Percentiles rank a stretch among this genome's conserved stretches.
Conservation (phyloP, 768 basidiomycete species). For the Phlegmacium glaucopus region DNA sequence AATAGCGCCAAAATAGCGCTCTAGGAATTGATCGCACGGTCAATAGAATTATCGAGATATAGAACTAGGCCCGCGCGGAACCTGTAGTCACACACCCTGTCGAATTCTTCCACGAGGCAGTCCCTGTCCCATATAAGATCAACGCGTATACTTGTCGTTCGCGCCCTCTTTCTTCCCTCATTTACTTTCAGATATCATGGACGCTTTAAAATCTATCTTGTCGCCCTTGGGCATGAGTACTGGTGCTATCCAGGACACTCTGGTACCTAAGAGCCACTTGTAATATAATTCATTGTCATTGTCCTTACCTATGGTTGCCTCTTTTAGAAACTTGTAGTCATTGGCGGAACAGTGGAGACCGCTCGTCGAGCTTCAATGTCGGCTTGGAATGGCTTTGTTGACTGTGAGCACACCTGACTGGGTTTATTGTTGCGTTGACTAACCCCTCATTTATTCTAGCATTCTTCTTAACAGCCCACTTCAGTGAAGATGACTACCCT, state of each 20-base stretch:
- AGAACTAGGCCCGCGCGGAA: conserved; percentile 19
- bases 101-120: conserved; percentile 39
- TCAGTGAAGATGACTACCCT: conserved; percentile 84
- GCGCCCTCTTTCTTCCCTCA: conserved; percentile 31
- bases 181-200: conserved; percentile 47
- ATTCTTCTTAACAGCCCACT: conserved; percentile 88
- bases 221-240: conserved; percentile 69
- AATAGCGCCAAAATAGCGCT: no score
- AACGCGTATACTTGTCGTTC: conserved; percentile 33
- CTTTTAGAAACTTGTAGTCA: conserved; percentile 80
- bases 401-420: conserved; percentile 49
- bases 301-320: conserved; percentile 8
- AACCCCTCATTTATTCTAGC: conserved; percentile 35
- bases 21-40: no score
- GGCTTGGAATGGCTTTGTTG: conserved; percentile 88
- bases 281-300: no score
- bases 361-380: conserved; percentile 77
- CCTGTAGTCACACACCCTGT: conserved; percentile 30
- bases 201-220: conserved; percentile 65
- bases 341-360: conserved; percentile 86
- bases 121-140: conserved; percentile 39
- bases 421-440: neutral
- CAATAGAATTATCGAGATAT: neutral
- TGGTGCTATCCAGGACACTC: conserved; percentile 72
- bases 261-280: no score